These are phyloP conservation scores for Radiomyces spectabilis DNA, from an alignment of 192 early-diverging fungal genomes.

Conservation along the genomic window DNA sequence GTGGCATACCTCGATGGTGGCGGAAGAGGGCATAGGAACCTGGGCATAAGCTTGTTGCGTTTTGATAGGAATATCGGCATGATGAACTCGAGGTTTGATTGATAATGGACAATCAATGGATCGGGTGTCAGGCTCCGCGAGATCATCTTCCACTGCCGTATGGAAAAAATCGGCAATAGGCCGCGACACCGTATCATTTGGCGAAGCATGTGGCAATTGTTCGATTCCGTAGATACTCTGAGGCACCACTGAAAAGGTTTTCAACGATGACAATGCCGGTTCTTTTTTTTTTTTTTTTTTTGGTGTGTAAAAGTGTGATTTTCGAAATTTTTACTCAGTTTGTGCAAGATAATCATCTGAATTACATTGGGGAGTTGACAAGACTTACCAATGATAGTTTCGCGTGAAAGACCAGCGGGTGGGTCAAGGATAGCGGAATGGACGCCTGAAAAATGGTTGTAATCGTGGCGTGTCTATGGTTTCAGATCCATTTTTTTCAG, in stretches of 20 bases:
- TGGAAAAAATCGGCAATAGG: constrained; percentile 2
- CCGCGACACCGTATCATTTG: not conserved
- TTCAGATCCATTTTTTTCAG: too few relatives aligned
- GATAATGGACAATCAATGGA: not conserved
- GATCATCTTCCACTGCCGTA: not conserved
- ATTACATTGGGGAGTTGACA: not conserved
- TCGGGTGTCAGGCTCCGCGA: not conserved
- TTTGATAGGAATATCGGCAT: not conserved
- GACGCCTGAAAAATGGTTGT: too few relatives aligned
- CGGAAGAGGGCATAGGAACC: not conserved
- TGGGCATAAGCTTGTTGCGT: not conserved
- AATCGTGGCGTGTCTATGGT: too few relatives aligned
- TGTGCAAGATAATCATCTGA: not conserved
- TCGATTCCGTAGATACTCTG: too few relatives aligned
- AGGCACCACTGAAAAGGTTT: too few relatives aligned
- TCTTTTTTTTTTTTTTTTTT: too few relatives aligned
- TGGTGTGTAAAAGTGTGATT: not conserved
- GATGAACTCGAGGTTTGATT: not conserved
- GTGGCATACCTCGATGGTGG: not conserved
- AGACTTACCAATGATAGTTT: too few relatives aligned
- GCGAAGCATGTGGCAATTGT: too few relatives aligned
- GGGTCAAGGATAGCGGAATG: too few relatives aligned
- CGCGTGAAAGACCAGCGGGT: too few relatives aligned
- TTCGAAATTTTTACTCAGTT: not conserved
- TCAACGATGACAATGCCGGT: too few relatives aligned